A percentile compares a stretch with the other conserved stretches of the same genome.
Conservation (phyloP, 1,284 basidiomycete genomes). For the Phlebopus sp. region DNA sequence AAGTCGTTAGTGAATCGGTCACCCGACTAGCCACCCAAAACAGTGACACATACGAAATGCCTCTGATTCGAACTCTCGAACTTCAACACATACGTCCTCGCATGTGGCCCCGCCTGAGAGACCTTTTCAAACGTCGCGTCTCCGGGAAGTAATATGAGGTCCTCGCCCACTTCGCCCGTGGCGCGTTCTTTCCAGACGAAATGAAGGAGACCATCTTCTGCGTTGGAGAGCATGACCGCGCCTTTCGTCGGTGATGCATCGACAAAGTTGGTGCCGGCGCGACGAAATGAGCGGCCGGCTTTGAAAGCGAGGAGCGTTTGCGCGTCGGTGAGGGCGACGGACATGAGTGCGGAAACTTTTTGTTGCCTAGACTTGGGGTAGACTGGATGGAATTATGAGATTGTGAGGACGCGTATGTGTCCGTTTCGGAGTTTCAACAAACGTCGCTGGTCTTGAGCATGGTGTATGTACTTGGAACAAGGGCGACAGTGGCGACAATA, state of each 20-base stretch:
- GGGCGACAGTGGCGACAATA: no score
- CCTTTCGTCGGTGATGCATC: conserved; percentile 69
- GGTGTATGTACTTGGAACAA: no score
- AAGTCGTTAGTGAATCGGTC: conserved; percentile 11
- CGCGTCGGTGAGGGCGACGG: conserved; percentile 26
- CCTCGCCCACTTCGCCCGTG: conserved; percentile 62
- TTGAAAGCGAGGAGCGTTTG: conserved; percentile 69
- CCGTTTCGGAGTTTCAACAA: conserved; percentile 22
- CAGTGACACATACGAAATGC: conserved; percentile 65
- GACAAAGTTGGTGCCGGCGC: conserved; percentile 62
- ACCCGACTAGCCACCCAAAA: neutral
- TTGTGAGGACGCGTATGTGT: conserved; percentile 15
- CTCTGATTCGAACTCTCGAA: conserved; percentile 78
- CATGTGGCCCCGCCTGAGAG: conserved; percentile 47
- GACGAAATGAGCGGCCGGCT: conserved; percentile 71
- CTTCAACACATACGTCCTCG: conserved; percentile 74
- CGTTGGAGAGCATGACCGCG: conserved; percentile 60
- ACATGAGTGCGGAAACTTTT: conserved; percentile 16
- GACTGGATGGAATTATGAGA: neutral
- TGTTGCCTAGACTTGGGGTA: neutral
- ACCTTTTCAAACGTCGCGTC: conserved; percentile 78
- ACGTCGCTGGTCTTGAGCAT: no score
- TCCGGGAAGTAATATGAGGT: conserved; percentile 74
- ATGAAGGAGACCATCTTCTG: conserved; percentile 72
- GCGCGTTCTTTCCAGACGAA: conserved; percentile 75